Conservation (phyloP, 805 yeast genomes). For the Kregervanrija pseudodelftensis region DNA sequence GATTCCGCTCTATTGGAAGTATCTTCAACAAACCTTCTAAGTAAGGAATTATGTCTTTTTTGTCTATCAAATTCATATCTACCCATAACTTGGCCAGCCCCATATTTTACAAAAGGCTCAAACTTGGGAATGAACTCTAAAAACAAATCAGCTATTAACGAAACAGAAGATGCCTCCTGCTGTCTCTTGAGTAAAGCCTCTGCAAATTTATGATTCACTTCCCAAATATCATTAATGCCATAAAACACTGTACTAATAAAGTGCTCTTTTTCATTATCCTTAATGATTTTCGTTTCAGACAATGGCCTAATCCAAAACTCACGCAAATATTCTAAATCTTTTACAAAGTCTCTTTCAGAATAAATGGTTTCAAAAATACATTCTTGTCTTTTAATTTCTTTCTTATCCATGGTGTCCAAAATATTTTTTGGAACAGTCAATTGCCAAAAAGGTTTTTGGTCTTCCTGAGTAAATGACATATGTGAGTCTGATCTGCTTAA, state of each 20-base stretch:
- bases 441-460: constrained; percentile 86
- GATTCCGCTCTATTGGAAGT: constrained; percentile 80
- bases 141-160: constrained; percentile 80
- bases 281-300: constrained; percentile 78
- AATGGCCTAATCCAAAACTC: constrained; percentile 93
- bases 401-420: constrained; percentile 70
- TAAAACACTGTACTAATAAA: constrained; percentile 89
- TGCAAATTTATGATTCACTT: constrained; percentile 76
- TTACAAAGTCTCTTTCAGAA: constrained; percentile 92
- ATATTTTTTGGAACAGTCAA: constrained; percentile 79
- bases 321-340: constrained; percentile 85
- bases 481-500: constrained; percentile 68
- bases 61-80: constrained; percentile 93
- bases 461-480: constrained; percentile 65
- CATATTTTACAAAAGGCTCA: constrained; percentile 88
- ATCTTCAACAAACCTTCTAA: constrained; percentile 90
- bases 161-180: constrained; percentile 75
- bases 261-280: constrained; percentile 82
- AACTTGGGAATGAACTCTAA: constrained; percentile 77
- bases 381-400: constrained; percentile 89
- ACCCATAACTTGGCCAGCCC: constrained; percentile 92
- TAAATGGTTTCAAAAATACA: constrained; percentile 88
- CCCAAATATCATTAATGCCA: constrained; percentile 79
- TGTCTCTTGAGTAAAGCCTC: constrained; percentile 87
- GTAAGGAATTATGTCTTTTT: constrained; percentile 79